phyloP scores from a whole-genome alignment of 1,284 basidiomycete genomes.

The Prillingera fragicola region DNA sequence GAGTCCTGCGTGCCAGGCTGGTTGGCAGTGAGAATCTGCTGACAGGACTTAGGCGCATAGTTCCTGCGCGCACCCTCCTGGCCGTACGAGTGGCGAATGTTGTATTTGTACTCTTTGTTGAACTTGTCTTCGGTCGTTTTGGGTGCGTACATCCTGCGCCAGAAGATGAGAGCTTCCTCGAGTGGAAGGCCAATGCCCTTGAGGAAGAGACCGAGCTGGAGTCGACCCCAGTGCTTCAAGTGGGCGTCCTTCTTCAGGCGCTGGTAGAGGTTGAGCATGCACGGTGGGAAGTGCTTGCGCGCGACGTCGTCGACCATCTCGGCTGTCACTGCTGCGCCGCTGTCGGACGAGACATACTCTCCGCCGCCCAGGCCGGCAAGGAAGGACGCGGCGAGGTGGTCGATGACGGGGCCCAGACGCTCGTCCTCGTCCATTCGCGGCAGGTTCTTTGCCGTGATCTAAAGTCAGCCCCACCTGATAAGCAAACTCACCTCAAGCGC shows the following conservation, averaged over 20 bases:
- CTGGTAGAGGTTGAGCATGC: constrained; percentile 89
- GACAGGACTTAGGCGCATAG: constrained; percentile 91
- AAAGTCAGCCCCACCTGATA: constrained; percentile 5
- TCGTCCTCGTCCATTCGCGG: constrained; percentile 95
- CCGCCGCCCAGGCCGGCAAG: constrained; percentile 66
- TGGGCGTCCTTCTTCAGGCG: constrained; percentile 72
- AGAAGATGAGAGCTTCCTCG: constrained; percentile 91
- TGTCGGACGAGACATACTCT: constrained; percentile 46
- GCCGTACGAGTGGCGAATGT: constrained; percentile 92
- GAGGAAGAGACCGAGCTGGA: constrained; percentile 91
- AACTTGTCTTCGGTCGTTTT: constrained; percentile 88
- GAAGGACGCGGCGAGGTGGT: constrained; percentile 92
- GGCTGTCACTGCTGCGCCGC: constrained; percentile 65
- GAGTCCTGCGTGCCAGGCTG: constrained; percentile 67
- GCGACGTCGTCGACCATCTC: constrained; percentile 91
- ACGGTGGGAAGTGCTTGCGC: constrained; percentile 85
- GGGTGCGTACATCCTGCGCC: constrained; percentile 75
- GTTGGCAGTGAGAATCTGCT: constrained; percentile 76
- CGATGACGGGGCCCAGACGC: constrained; percentile 81
- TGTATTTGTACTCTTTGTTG: constrained; percentile 97
- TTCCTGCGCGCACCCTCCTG: constrained; percentile 90
- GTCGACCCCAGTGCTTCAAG: constrained; percentile 84
- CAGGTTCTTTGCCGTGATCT: constrained; percentile 81
- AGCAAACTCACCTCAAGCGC: constrained; percentile 65
- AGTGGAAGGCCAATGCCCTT: constrained; percentile 94